Percentiles rank a stretch among this genome's conserved stretches.
phyloP scores from a whole-genome alignment of 176 grass and related monocot species.

The Dendrocalamus sinicus region DNA sequence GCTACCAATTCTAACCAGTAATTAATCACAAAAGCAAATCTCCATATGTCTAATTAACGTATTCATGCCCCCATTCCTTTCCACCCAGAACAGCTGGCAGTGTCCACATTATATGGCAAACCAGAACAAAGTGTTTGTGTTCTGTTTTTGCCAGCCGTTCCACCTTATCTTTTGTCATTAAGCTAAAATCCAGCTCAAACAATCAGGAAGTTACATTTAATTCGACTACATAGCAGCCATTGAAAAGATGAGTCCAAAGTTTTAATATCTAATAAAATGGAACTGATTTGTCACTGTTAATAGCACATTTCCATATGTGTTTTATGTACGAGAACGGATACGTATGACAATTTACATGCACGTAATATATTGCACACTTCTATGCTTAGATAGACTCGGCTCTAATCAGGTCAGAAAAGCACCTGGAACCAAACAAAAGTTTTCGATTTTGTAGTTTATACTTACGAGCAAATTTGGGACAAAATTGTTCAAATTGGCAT shows the following conservation, averaged over 20 bases:
- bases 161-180: neutral
- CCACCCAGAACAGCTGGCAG: constrained; percentile 3
- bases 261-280: neutral
- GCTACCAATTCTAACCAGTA: neutral
- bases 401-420: neutral
- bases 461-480: neutral
- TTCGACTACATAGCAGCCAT: neutral
- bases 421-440: neutral
- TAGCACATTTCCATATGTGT: neutral
- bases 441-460: neutral
- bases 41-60: neutral
- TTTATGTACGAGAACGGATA: neutral
- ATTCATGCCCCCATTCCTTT: constrained; percentile 1
- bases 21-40: constrained; percentile 16
- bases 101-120: constrained; percentile 30
- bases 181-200: constrained; percentile 20
- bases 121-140: neutral
- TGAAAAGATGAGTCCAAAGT: neutral
- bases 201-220: constrained; percentile 20
- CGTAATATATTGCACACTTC: neutral
- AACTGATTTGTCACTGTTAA: neutral
- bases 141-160: neutral
- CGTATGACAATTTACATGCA: neutral
- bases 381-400: too few relatives aligned
- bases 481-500: neutral